Evolutionary conservation across 2,329 filamentous ascomycete genomes (phyloP).

Genomic region (Neospermospora avenae): DNA sequence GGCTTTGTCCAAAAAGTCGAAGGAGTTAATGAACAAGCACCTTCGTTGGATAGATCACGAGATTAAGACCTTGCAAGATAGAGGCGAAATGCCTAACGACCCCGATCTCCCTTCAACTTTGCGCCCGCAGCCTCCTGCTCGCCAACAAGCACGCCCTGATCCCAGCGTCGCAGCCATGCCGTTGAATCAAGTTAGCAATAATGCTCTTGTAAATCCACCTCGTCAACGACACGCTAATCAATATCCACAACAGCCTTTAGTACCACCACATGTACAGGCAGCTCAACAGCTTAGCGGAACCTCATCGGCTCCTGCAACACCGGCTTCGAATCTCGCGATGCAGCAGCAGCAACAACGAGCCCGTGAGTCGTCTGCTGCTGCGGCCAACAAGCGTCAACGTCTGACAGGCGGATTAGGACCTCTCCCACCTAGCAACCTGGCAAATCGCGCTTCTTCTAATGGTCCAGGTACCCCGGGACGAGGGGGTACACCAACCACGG

Average conservation of each 20-base stretch:
- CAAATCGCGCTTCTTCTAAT: slow-evolving; percentile 56
- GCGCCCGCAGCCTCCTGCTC: slow-evolving; percentile 53
- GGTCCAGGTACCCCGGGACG: slow-evolving; percentile 59
- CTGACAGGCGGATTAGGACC: slow-evolving; percentile 42
- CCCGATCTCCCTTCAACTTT: slow-evolving; percentile 61
- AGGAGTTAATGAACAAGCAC: slow-evolving; percentile 59
- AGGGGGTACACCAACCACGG: slow-evolving; percentile 34
- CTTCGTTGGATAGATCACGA: slow-evolving; percentile 59
- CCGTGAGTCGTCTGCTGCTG: slow-evolving; percentile 58
- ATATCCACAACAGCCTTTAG: slow-evolving; percentile 22
- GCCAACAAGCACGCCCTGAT: slow-evolving; percentile 29
- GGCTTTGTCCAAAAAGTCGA: slow-evolving; percentile 61
- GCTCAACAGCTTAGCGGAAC: slow-evolving; percentile 23
- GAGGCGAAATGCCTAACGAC: slow-evolving; percentile 47
- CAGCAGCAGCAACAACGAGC: slow-evolving; percentile 54
- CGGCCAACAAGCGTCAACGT: slow-evolving; percentile 52
- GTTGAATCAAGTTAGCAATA: slow-evolving; percentile 26
- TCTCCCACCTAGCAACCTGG: slow-evolving; percentile 53
- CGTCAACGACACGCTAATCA: slow-evolving; percentile 32
- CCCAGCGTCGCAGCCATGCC: slow-evolving; percentile 23
- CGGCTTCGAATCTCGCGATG: slow-evolving; percentile 58
- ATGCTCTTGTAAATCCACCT: slow-evolving; percentile 14
- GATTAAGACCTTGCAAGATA: slow-evolving; percentile 59
- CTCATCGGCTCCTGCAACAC: slow-evolving; percentile 57
- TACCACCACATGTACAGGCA: slow-evolving; percentile 23